These are phyloP conservation scores for Komagataella phaffii DNA, from an alignment of 805 yeast genomes.

Conservation along the genomic window DNA sequence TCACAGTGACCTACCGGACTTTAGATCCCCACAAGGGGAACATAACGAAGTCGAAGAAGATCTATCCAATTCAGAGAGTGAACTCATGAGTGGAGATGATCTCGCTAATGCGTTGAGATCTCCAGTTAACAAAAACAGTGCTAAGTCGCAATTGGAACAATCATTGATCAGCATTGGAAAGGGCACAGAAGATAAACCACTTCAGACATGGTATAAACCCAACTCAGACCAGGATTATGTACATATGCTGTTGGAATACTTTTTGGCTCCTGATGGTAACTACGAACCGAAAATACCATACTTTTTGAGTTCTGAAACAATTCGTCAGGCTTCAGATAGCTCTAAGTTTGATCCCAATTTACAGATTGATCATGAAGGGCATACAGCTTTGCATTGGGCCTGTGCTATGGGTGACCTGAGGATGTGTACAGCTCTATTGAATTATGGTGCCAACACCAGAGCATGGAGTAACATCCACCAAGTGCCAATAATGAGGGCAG, in stretches of 20 bases:
- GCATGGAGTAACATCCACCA: conserved; percentile 60
- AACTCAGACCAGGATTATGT: conserved; percentile 26
- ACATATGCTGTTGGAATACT: conserved; percentile 35
- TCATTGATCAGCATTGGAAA: not conserved
- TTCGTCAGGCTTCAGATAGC: conserved; percentile 18
- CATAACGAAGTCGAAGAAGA: conserved; percentile 11
- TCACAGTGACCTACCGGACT: conserved; percentile 4
- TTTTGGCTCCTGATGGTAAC: conserved; percentile 36
- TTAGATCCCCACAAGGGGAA: not conserved
- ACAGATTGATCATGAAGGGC: conserved; percentile 87
- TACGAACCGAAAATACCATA: conserved; percentile 38
- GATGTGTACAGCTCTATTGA: conserved; percentile 62
- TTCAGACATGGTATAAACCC: not conserved
- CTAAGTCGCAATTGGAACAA: not conserved
- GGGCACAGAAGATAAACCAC: not conserved
- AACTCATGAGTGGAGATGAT: conserved; percentile 39
- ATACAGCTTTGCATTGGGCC: conserved; percentile 95
- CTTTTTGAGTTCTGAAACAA: conserved; percentile 47
- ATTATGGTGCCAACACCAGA: conserved; percentile 61
- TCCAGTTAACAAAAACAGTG: conserved; percentile 3
- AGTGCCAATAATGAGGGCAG: conserved; percentile 76
- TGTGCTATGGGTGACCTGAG: conserved; percentile 84
- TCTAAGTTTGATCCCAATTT: conserved; percentile 47
- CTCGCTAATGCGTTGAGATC: conserved; percentile 26
- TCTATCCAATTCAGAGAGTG: conserved; percentile 35